phyloP scores from a whole-genome alignment of 78 protist genomes.

The Dictyostelium brefeldianum region DNA sequence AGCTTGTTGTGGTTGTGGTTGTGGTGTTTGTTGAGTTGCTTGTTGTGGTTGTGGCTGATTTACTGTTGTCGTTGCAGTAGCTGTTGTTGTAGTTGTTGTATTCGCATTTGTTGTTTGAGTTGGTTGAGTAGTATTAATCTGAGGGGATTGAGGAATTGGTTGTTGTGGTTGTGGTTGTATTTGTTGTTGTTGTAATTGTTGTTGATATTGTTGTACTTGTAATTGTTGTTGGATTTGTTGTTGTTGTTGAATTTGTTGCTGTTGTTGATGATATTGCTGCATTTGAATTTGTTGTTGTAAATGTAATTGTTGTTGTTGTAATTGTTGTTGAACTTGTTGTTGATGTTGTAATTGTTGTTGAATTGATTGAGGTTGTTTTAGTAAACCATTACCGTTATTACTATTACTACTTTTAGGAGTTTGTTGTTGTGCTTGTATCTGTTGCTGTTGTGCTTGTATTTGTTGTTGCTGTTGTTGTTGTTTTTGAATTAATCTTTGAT shows the following conservation, averaged over 20 bases:
- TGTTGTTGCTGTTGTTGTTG: background rate
- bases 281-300: background rate
- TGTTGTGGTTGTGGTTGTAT: background rate
- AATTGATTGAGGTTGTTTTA: background rate
- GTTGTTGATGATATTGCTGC: background rate
- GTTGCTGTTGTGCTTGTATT: background rate
- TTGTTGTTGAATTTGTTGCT: too few relatives aligned
- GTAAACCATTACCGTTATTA: too few relatives aligned
- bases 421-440: background rate
- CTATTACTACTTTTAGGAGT: background rate
- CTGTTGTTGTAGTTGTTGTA: background rate
- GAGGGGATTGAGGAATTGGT: background rate
- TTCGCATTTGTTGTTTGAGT: background rate
- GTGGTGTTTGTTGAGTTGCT: background rate
- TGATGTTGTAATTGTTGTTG: background rate
- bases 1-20: background rate
- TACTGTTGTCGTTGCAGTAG: background rate
- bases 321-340: background rate
- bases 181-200: conserved; percentile 4
- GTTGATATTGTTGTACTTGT: background rate
- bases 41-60: background rate
- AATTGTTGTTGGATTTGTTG: background rate
- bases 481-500: conserved; percentile 13
- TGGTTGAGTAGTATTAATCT: background rate
- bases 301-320: background rate